phyloP scores from a whole-genome alignment of 495 filamentous ascomycete genomes.

The Podospora australis region DNA sequence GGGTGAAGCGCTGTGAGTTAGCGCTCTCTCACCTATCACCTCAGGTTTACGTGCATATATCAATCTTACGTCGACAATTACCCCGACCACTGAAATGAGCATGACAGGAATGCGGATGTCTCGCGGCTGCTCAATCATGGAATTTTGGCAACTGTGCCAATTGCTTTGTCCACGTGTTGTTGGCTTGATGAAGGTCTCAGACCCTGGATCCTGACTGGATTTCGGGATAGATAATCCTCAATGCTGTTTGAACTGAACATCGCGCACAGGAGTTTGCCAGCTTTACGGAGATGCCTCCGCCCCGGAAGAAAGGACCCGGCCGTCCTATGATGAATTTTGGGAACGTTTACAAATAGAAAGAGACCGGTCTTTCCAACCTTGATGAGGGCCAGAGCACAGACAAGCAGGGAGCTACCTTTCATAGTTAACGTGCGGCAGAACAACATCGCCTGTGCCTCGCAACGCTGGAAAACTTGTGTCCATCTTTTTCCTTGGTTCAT shows the following conservation, averaged over 20 bases:
- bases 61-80: no score
- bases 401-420: background rate
- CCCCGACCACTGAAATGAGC: constrained; percentile 12
- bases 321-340: no score
- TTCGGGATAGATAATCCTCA: no score
- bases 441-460: constrained; percentile 1
- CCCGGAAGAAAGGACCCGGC: no score
- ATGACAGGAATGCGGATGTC: constrained; percentile 8
- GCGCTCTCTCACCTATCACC: background rate
- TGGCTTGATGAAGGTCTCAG: no score
- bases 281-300: no score
- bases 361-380: background rate
- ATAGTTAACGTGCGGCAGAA: constrained; percentile 19
- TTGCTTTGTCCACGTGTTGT: constrained; percentile 17
- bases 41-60: background rate
- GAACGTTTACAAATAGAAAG: no score
- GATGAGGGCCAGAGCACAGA: constrained; percentile 2
- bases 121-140: background rate
- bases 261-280: no score
- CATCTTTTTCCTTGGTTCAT: background rate
- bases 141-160: constrained; percentile 9
- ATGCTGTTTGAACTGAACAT: no score
- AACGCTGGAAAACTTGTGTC: background rate
- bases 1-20: constrained; percentile 7
- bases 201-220: no score